Evolutionary conservation across 1,139 yeast genomes (phyloP).

Genomic region (Candida sp.): DNA sequence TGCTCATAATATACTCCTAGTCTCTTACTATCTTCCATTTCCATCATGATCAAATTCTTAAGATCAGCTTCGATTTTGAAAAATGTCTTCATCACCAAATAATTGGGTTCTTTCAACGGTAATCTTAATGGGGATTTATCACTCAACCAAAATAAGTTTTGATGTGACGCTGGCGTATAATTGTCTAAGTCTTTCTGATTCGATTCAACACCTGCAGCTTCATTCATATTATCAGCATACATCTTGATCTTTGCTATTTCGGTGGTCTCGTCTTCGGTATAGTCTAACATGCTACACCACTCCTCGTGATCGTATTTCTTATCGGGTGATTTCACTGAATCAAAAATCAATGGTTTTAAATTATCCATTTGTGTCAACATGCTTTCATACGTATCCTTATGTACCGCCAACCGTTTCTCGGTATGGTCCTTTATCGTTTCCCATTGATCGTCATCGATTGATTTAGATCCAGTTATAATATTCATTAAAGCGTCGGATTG

Average conservation of each 20-base stretch:
- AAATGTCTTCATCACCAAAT: conserved; percentile 48
- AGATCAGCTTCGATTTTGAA: conserved; percentile 20
- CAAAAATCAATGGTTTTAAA: conserved; percentile 27
- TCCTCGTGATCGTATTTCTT: conserved; percentile 29
- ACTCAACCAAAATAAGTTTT: conserved; percentile 46
- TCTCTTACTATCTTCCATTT: conserved; percentile 10
- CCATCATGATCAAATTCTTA: conserved; percentile 13
- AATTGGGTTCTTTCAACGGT: conserved; percentile 67
- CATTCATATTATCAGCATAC: not conserved
- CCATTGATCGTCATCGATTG: not conserved
- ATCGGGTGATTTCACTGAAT: conserved; percentile 27
- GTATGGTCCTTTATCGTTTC: not conserved
- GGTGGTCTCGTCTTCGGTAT: conserved; percentile 8
- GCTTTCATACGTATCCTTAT: conserved; percentile 13
- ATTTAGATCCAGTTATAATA: not conserved
- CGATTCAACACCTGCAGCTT: conserved; percentile 6
- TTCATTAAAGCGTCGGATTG: not conserved
- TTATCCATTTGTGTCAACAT: conserved; percentile 16
- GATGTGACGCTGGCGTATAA: not conserved
- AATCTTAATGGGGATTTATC: conserved; percentile 62
- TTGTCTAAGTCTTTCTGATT: not conserved
- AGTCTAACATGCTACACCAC: conserved; percentile 25
- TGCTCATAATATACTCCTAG: not conserved
- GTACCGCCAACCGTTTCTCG: conserved; percentile 5
- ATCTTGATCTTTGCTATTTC: not conserved